A percentile compares a stretch with the other conserved stretches of the same genome.
These are phyloP conservation scores for Cladosporium sp. DNA, from an alignment of 2,329 filamentous ascomycete genomes.

Conservation along the genomic window DNA sequence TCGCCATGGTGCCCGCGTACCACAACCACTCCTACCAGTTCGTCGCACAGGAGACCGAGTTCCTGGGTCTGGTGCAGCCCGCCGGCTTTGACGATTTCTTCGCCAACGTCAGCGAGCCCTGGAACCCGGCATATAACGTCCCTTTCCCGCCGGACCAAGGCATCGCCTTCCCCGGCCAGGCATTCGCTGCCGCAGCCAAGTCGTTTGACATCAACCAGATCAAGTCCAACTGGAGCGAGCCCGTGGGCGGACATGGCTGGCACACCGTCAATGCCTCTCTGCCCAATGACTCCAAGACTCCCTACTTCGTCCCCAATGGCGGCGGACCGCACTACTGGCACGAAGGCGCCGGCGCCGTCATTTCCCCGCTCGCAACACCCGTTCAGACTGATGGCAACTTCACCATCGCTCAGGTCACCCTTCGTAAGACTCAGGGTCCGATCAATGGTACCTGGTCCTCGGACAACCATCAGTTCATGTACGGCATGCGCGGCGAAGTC, in stretches of 20 bases:
- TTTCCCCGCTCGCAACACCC: slow-evolving; percentile 14
- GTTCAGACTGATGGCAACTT: slow-evolving; percentile 17
- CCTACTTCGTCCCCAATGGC: slow-evolving; percentile 17
- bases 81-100: slow-evolving; percentile 19
- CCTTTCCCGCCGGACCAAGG: slow-evolving; percentile 16
- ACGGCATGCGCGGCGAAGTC: slow-evolving; percentile 6
- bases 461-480: slow-evolving; percentile 1
- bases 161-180: slow-evolving; percentile 7
- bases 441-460: background rate
- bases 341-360: slow-evolving; percentile 14
- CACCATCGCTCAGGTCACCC: slow-evolving; percentile 12
- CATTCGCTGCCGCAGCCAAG: background rate
- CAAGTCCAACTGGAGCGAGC: slow-evolving; percentile 5
- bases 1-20: slow-evolving; percentile 15
- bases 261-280: slow-evolving; percentile 11
- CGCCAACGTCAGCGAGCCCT: slow-evolving; percentile 13
- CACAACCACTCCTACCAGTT: slow-evolving; percentile 17
- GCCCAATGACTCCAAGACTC: slow-evolving; percentile 13
- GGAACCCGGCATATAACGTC: slow-evolving; percentile 15
- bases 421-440: background rate
- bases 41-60: slow-evolving; percentile 16
- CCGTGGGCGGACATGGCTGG: background rate
- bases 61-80: slow-evolving; percentile 16
- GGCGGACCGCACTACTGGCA: slow-evolving; percentile 16
- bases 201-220: slow-evolving; percentile 15